Evolutionary conservation across 208 protist genomes (phyloP).

Genomic region (Porcisia hertigi): DNA sequence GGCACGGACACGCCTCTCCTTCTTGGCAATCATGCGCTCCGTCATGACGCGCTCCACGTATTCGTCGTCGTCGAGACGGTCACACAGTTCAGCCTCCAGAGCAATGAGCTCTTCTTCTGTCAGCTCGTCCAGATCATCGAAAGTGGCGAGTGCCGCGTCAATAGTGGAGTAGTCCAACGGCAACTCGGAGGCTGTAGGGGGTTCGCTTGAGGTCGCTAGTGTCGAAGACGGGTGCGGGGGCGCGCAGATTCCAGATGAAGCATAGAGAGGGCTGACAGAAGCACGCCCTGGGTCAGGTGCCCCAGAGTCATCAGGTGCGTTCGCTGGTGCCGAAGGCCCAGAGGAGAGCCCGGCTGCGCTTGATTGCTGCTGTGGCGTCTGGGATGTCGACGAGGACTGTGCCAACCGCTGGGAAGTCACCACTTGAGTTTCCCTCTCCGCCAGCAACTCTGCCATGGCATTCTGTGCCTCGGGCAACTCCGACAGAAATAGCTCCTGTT

Average conservation of each 20-base stretch:
- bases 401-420: slow-evolving; percentile 10
- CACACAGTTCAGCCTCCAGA: slow-evolving; percentile 71
- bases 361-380: background rate
- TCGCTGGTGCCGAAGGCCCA: background rate
- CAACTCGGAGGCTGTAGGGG: background rate
- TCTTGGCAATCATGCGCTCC: slow-evolving; percentile 83
- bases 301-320: background rate
- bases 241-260: background rate
- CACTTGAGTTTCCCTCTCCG: slow-evolving; percentile 25
- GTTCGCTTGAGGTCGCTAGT: background rate
- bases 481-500: slow-evolving; percentile 60
- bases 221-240: background rate
- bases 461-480: slow-evolving; percentile 67
- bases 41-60: slow-evolving; percentile 79
- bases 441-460: slow-evolving; percentile 52
- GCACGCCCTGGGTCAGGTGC: background rate
- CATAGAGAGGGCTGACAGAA: background rate
- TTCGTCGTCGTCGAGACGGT: slow-evolving; percentile 70
- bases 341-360: background rate
- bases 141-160: slow-evolving; percentile 46
- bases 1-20: slow-evolving; percentile 63
- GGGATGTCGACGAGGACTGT: background rate
- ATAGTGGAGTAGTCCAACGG: slow-evolving; percentile 15
- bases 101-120: slow-evolving; percentile 82
- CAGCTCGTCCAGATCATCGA: slow-evolving; percentile 79